phyloP scores from a whole-genome alignment of 2,329 filamentous ascomycete genomes.

The Diaporthe batatas region DNA sequence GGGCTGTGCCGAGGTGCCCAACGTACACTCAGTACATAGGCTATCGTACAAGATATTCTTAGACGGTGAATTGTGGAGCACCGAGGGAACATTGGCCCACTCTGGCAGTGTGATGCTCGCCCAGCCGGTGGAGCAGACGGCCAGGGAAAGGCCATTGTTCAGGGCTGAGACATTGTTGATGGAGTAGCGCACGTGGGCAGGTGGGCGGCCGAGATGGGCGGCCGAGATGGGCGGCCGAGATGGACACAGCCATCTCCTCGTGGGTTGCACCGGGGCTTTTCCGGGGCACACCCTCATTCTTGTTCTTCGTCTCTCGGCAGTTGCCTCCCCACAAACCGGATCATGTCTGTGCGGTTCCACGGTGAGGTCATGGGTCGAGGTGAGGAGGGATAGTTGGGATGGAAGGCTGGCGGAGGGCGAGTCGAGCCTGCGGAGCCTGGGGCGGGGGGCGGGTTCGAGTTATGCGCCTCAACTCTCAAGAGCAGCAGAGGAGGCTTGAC shows the following conservation, averaged over 20 bases:
- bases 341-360: background rate
- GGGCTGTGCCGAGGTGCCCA: too few species aligned
- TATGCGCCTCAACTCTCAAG: background rate
- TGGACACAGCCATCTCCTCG: constrained; percentile 14
- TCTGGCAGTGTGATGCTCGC: background rate
- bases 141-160: background rate
- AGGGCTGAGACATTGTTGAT: constrained; percentile 12
- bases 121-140: background rate
- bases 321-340: background rate
- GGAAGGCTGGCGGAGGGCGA: constrained; percentile 5
- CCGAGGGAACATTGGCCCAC: background rate
- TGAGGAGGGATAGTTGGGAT: constrained; percentile 5
- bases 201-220: background rate
- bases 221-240: too few species aligned
- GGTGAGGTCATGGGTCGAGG: background rate
- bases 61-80: constrained; percentile 15
- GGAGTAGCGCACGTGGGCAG: background rate
- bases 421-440: constrained; percentile 17
- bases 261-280: constrained; percentile 11
- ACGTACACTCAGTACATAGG: background rate
- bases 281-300: background rate
- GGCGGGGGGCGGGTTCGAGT: background rate
- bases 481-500: too few species aligned
- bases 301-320: background rate
- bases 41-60: background rate